Conservation (phyloP, 2,329 filamentous ascomycete species). For the Cladophialophora yegresii region DNA sequence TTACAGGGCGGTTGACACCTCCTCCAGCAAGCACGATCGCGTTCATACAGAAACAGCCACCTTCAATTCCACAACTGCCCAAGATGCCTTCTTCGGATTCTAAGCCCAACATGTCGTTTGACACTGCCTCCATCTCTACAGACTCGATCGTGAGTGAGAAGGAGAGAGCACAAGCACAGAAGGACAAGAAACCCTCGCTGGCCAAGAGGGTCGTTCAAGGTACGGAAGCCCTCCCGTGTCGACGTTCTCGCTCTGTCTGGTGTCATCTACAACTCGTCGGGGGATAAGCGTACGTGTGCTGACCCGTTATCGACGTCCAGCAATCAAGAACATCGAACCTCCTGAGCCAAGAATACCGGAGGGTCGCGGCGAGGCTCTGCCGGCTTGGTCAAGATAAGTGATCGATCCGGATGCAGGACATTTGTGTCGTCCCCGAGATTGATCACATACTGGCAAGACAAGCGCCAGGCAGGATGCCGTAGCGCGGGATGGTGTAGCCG, state of each 20-base stretch:
- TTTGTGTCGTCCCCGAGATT: background rate
- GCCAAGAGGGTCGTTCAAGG: conserved; percentile 22
- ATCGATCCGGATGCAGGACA: background rate
- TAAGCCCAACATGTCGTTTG: conserved; percentile 19
- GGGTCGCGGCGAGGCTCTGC: conserved; percentile 13
- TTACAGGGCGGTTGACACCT: background rate
- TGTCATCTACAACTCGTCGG: background rate
- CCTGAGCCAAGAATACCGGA: conserved; percentile 26
- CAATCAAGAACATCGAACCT: conserved; percentile 27
- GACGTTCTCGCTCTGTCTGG: background rate
- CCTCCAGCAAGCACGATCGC: background rate
- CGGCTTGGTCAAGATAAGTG: conserved; percentile 19
- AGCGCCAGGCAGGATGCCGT: too few species aligned
- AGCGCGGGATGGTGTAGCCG: too few species aligned
- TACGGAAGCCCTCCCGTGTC: background rate
- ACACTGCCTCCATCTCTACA: conserved; percentile 23
- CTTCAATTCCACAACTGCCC: background rate
- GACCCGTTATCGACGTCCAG: conserved; percentile 2
- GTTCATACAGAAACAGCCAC: background rate
- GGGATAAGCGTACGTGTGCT: background rate
- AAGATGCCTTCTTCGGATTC: conserved; percentile 21
- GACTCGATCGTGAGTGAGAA: conserved; percentile 25
- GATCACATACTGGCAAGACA: background rate
- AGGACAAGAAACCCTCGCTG: conserved; percentile 18
- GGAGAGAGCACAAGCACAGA: conserved; percentile 16